Base-by-base conservation (phyloP, 2,329 filamentous ascomycete species). In the Curvularia sp. region DNA sequence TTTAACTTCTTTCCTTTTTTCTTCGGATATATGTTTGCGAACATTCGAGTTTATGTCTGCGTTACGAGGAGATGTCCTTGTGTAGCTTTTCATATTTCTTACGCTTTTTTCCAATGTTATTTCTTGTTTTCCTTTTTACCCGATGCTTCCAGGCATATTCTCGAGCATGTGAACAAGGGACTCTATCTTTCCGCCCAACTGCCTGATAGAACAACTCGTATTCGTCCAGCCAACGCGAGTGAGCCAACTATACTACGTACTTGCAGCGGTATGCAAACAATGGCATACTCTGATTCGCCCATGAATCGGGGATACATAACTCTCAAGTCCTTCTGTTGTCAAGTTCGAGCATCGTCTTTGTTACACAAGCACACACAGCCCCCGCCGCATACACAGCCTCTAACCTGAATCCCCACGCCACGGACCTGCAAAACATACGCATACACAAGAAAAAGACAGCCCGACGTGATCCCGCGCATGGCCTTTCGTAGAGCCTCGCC, bases 81-180 rank as follows among this genome's bases (percentile, higher is more conserved):
- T 49, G 32, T 65, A 66, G 61, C 18, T 60, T 63, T 61, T 39
- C 61, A 57, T 65, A 27, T 65, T 53, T 48, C 58, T 57, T 60
- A 51, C 54, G 19, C 56, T 65, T 59, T 45, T 60, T 59, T 49
- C 64, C 59, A 67, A 66, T 68, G 42, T 28, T 55, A 60, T 55
- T 51, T 46, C 53, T 46, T 30, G 49, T 47, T 28, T 30, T 25
- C 28, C 23, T 5, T 27, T 8, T 43, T 8, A 21, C n/a, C 25
- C n/a, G 10, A 38, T 38, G 32, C 13, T 38, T 38, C 15, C 6
- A 23, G 21, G 7, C 3, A 8, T 7, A 13, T 32, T 10, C 18
- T 27, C 13, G 23, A 46, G 27, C 10, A 19, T 46, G 27, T 46
- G 43, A 27, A 10, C 6, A 18, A 19, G 27, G 25, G 23, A 27